Conservation (phyloP, 441 rosid species). For the Aleurites moluccanus region DNA sequence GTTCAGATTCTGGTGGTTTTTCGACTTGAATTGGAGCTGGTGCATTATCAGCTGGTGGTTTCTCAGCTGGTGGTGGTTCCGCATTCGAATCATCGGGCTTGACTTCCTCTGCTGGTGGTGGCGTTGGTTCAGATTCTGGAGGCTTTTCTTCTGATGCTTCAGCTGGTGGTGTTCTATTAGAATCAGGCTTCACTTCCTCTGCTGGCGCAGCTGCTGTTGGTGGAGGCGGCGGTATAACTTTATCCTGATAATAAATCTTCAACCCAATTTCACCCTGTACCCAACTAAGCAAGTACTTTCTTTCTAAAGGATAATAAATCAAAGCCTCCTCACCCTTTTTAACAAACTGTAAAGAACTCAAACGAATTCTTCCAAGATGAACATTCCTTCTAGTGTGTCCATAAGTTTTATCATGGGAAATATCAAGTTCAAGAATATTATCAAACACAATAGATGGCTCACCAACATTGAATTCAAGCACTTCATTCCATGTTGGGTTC, state of each 20-base stretch:
- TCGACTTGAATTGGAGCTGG: conserved; percentile 23
- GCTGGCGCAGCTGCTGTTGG: conserved; percentile 21
- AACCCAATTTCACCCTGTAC: conserved; percentile 81
- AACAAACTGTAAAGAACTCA: conserved; percentile 67
- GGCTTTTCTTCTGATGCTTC: background rate
- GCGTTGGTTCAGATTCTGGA: too few species aligned
- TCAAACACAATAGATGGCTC: conserved; percentile 61
- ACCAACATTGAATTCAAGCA: conserved; percentile 70
- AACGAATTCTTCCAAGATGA: conserved; percentile 63
- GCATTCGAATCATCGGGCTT: conserved; percentile 2
- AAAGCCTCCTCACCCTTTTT: conserved; percentile 78
- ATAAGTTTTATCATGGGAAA: conserved; percentile 66
- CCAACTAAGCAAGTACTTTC: conserved; percentile 53
- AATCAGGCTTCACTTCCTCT: conserved; percentile 31
- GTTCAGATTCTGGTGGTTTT: conserved; percentile 11
- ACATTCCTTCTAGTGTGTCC: conserved; percentile 69
- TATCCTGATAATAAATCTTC: conserved; percentile 61
- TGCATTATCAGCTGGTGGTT: conserved; percentile 26
- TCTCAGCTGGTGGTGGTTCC: background rate
- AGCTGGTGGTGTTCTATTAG: conserved; percentile 5
- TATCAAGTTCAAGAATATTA: conserved; percentile 71
- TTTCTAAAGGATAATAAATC: conserved; percentile 68
- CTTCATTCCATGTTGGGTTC: conserved; percentile 80
- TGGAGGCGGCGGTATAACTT: conserved; percentile 40
- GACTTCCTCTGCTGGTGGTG: conserved; percentile 3